These are phyloP conservation scores for Schrenkiella parvula DNA, from an alignment of 345 rosid species.

Conservation along the genomic window DNA sequence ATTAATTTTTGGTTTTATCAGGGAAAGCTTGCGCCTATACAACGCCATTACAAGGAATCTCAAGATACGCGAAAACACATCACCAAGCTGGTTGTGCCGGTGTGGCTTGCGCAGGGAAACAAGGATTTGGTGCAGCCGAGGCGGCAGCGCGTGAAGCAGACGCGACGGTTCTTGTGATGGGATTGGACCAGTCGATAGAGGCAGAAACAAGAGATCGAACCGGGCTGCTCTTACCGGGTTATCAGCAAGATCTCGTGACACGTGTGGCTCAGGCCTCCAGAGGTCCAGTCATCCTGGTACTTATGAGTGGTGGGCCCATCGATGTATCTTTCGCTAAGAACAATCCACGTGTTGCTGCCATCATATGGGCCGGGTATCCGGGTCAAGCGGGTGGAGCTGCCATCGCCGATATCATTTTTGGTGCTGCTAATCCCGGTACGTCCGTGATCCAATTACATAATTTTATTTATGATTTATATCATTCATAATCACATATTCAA, in stretches of 20 bases:
- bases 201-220: constrained; percentile 68
- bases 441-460: not conserved
- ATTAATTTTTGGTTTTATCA: not conserved
- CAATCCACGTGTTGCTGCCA: constrained; percentile 66
- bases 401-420: constrained; percentile 73
- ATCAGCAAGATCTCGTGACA: constrained; percentile 71
- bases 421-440: constrained; percentile 73
- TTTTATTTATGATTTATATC: not conserved
- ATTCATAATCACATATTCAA: not conserved
- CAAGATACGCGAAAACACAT: constrained; percentile 51
- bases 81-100: constrained; percentile 61
- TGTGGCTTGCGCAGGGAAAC: constrained; percentile 49
- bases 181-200: constrained; percentile 84
- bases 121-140: constrained; percentile 48
- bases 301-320: constrained; percentile 83
- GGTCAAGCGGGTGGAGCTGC: constrained; percentile 96
- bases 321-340: constrained; percentile 83
- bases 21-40: constrained; percentile 76
- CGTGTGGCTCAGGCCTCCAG: constrained; percentile 66
- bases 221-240: constrained; percentile 66
- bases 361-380: constrained; percentile 98
- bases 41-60: constrained; percentile 67
- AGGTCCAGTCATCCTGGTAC: constrained; percentile 65
- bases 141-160: constrained; percentile 62
- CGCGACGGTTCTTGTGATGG: constrained; percentile 80